Evolutionary conservation across 192 early-diverging fungal genomes (phyloP).

Genomic region (Rhizophlyctis rosea): DNA sequence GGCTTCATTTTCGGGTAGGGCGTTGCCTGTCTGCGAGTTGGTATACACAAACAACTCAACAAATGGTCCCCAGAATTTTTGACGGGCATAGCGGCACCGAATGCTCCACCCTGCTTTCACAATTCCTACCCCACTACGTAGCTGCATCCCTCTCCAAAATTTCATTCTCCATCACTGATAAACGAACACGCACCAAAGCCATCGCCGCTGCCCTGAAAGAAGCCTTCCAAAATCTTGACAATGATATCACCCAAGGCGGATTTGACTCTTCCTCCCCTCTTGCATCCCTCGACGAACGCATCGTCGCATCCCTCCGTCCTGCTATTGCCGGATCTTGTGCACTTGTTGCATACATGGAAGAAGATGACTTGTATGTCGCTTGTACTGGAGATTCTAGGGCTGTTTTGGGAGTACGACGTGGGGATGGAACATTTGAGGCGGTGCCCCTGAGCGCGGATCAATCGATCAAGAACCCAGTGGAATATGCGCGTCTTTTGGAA

Average conservation of each 20-base stretch:
- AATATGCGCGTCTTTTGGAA: slow-evolving; percentile 46
- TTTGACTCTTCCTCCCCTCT: slow-evolving; percentile 16
- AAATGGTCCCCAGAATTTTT: slow-evolving; percentile 28
- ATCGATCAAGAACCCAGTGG: slow-evolving; percentile 38
- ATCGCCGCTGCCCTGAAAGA: slow-evolving; percentile 36
- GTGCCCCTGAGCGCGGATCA: slow-evolving; percentile 43
- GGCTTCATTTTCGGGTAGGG: slow-evolving; percentile 34
- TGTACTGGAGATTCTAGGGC: slow-evolving; percentile 50
- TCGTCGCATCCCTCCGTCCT: slow-evolving; percentile 22
- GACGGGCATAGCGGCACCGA: slow-evolving; percentile 53
- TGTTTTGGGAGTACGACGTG: slow-evolving; percentile 35
- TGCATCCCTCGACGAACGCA: neutral
- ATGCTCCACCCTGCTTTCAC: slow-evolving; percentile 37
- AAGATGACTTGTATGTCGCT: slow-evolving; percentile 46
- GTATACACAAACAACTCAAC: neutral
- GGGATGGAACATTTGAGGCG: slow-evolving; percentile 33
- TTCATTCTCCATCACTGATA: neutral
- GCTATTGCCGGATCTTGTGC: slow-evolving; percentile 48
- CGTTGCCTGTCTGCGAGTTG: neutral
- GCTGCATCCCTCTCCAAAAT: slow-evolving; percentile 27
- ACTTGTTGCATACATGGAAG: slow-evolving; percentile 45
- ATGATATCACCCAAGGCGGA: slow-evolving; percentile 43
- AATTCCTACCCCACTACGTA: slow-evolving; percentile 42
- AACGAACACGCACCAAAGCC: slow-evolving; percentile 19
- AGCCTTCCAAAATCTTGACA: slow-evolving; percentile 46